A percentile compares a stretch with the other conserved stretches of the same genome.
Conservation (phyloP, 805 yeast genomes). For the Saturnispora mendoncae region DNA sequence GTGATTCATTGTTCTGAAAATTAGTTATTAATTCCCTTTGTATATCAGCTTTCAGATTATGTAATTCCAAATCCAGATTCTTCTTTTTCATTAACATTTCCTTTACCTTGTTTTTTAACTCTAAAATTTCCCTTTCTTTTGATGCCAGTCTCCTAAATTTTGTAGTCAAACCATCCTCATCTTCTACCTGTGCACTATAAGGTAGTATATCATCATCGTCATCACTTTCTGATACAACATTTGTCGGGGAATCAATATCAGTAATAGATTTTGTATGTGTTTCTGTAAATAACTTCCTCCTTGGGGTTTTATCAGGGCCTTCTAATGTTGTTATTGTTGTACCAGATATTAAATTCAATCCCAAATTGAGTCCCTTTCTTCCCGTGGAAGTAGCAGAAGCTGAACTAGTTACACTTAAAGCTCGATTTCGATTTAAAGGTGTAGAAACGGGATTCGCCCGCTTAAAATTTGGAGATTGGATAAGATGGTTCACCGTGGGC, state of each 20-base stretch:
- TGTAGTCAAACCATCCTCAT: conserved; percentile 36
- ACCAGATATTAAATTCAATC: conserved; percentile 24
- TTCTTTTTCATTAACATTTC: conserved; percentile 33
- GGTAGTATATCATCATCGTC: background rate
- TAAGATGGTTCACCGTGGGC: background rate
- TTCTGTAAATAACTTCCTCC: conserved; percentile 6
- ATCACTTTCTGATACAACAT: background rate
- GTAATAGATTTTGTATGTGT: background rate
- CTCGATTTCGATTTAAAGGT: conserved; percentile 11
- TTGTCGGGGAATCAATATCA: background rate
- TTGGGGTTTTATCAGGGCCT: conserved; percentile 6
- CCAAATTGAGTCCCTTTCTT: conserved; percentile 26
- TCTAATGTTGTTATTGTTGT: background rate
- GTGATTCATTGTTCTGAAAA: conserved; percentile 19
- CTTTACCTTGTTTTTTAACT: conserved; percentile 48
- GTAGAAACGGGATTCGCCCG: background rate
- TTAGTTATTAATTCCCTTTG: conserved; percentile 39
- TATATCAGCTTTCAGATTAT: conserved; percentile 38
- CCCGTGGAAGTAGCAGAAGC: conserved; percentile 12
- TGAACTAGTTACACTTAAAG: conserved; percentile 18
- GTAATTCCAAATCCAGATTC: conserved; percentile 41
- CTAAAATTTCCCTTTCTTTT: conserved; percentile 61
- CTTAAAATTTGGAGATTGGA: background rate
- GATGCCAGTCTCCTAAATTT: conserved; percentile 53
- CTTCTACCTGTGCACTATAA: background rate